Evolutionary conservation across 1,139 yeast species (phyloP).

Genomic region (Pichia sp.): DNA sequence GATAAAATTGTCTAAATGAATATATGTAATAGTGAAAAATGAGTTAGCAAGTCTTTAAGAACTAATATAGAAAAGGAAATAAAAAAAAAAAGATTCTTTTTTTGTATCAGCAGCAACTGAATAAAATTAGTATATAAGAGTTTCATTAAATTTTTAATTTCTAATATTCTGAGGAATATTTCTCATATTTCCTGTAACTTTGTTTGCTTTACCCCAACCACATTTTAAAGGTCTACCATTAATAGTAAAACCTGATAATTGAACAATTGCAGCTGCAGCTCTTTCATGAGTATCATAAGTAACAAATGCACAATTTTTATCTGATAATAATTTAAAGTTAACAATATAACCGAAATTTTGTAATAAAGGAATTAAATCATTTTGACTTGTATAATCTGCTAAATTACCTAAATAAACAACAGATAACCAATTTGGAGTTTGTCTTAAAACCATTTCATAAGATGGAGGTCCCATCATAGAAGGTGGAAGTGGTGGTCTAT

Average conservation of each 20-base stretch:
- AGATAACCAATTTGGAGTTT: constrained; percentile 79
- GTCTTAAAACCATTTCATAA: constrained; percentile 65
- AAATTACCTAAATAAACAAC: constrained; percentile 85
- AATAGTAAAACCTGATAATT: constrained; percentile 64
- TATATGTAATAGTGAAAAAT: too few species aligned
- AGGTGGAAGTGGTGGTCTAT: constrained; percentile 4
- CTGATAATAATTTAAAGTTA: constrained; percentile 76
- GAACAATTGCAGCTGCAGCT: constrained; percentile 84
- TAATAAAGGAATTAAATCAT: constrained; percentile 67
- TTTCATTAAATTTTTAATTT: too few species aligned
- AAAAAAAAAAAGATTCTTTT: too few species aligned
- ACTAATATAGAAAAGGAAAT: too few species aligned
- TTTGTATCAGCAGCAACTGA: too few species aligned
- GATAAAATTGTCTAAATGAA: too few species aligned
- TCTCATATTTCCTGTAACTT: constrained; percentile 7
- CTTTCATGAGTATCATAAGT: constrained; percentile 81
- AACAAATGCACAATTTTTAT: constrained; percentile 79
- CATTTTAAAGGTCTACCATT: constrained; percentile 77
- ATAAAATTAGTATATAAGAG: too few species aligned
- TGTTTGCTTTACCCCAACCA: constrained; percentile 66
- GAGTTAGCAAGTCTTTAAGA: too few species aligned
- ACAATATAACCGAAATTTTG: constrained; percentile 78
- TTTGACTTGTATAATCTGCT: constrained; percentile 68
- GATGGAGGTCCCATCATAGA: constrained; percentile 26
- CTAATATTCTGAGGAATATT: constrained; percentile 9